Percentiles rank a stretch among this genome's conserved stretches.
These are phyloP conservation scores for Tympanopsis confertula DNA, from an alignment of 2,329 filamentous ascomycete genomes.

Conservation along the genomic window DNA sequence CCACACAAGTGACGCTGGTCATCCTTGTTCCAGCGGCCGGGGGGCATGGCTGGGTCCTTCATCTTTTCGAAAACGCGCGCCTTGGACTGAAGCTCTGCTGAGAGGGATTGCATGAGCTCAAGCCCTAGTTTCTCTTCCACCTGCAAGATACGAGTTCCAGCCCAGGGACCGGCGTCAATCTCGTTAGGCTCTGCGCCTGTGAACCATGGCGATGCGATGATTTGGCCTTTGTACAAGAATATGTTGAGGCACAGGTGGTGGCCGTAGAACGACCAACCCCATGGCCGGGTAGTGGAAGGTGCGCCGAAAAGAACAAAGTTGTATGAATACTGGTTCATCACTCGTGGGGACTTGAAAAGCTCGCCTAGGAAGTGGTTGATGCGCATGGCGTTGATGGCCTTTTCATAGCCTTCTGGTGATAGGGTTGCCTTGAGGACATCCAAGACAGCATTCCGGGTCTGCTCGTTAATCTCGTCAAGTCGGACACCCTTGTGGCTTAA, in stretches of 20 bases:
- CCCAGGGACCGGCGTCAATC: slow-evolving; percentile 52
- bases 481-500: slow-evolving; percentile 58
- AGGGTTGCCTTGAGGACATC: slow-evolving; percentile 43
- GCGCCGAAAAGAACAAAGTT: slow-evolving; percentile 63
- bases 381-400: slow-evolving; percentile 58
- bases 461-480: slow-evolving; percentile 42
- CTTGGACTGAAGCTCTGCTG: slow-evolving; percentile 25
- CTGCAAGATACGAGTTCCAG: slow-evolving; percentile 55
- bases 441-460: slow-evolving; percentile 36
- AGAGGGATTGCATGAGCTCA: slow-evolving; percentile 56
- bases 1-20: slow-evolving; percentile 71
- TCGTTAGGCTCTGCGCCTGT: slow-evolving; percentile 70
- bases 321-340: slow-evolving; percentile 68
- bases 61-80: slow-evolving; percentile 49
- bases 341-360: slow-evolving; percentile 43
- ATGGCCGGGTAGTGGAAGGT: slow-evolving; percentile 43
- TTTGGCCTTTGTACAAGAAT: slow-evolving; percentile 53
- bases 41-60: slow-evolving; percentile 53
- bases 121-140: slow-evolving; percentile 53
- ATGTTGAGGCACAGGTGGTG: slow-evolving; percentile 68
- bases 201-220: slow-evolving; percentile 64
- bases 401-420: slow-evolving; percentile 60
- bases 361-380: slow-evolving; percentile 67
- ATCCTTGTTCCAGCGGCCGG: slow-evolving; percentile 66
- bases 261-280: slow-evolving; percentile 68